Evolutionary conservation across 805 yeast species (phyloP).

Genomic region (Pichia occidentalis): DNA sequence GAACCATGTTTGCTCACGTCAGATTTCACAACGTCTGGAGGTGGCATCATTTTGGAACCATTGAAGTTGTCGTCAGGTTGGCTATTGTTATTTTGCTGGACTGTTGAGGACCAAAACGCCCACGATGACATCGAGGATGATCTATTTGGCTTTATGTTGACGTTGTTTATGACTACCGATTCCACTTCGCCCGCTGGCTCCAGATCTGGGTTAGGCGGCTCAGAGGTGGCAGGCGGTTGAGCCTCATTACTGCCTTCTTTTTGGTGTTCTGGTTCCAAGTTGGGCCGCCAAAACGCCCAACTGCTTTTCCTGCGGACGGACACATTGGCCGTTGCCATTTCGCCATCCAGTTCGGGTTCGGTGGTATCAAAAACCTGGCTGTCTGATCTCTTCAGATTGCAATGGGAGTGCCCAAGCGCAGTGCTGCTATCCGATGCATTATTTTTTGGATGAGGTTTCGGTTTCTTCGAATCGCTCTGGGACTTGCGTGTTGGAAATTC

Average conservation of each 20-base stretch:
- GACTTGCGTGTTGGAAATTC: no score
- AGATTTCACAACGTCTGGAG: conserved; percentile 12
- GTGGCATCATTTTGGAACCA: background rate
- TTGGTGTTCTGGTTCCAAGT: no score
- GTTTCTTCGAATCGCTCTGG: no score
- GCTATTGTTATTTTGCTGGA: background rate
- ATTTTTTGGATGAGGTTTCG: no score
- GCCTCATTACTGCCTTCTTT: background rate
- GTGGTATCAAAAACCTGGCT: conserved; percentile 6
- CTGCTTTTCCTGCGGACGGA: conserved; percentile 16
- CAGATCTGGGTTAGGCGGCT: no score
- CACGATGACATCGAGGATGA: conserved; percentile 20
- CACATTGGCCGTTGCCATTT: background rate
- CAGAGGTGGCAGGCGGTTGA: background rate
- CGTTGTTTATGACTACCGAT: no score
- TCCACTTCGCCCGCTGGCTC: no score
- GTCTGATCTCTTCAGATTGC: background rate
- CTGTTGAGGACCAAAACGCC: conserved; percentile 25
- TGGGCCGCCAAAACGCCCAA: conserved; percentile 25
- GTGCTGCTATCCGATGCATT: background rate
- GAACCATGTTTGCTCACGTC: conserved; percentile 8
- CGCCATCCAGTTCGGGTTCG: background rate
- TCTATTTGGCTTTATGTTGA: background rate
- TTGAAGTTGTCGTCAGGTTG: background rate
- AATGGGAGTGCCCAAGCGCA: background rate